Evolutionary conservation across 2,329 filamentous ascomycete genomes (phyloP).

Genomic region (Neofusicoccum sp.): DNA sequence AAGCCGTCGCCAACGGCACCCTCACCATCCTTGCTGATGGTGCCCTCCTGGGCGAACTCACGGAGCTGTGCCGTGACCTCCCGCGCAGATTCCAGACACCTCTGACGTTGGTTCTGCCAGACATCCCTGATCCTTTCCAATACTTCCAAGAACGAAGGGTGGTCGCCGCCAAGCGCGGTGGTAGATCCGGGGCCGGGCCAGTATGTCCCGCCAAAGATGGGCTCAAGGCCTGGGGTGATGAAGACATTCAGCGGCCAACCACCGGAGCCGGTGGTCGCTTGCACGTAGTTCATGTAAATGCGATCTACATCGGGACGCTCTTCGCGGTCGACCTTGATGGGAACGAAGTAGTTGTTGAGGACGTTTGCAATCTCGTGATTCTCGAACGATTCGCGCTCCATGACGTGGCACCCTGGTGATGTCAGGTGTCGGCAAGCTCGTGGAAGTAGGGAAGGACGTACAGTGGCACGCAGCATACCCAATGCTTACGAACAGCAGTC

Average conservation of each 20-base stretch:
- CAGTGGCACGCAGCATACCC: slow-evolving; percentile 96
- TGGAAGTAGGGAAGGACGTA: slow-evolving; percentile 45
- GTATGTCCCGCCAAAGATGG: slow-evolving; percentile 94
- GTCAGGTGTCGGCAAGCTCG: slow-evolving; percentile 7
- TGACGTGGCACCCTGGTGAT: slow-evolving; percentile 65
- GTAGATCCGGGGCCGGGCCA: slow-evolving; percentile 77
- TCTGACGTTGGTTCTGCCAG: slow-evolving; percentile 81
- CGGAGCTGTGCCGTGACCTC: slow-evolving; percentile 78
- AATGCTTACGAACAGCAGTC: slow-evolving; percentile 88
- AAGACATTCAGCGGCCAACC: slow-evolving; percentile 98
- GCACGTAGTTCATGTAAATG: slow-evolving; percentile 98
- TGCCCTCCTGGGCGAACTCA: slow-evolving; percentile 87
- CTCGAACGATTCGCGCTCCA: slow-evolving; percentile 88
- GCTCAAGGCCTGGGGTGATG: slow-evolving; percentile 85
- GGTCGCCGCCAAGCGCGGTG: slow-evolving; percentile 44
- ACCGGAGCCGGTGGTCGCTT: slow-evolving; percentile 83
- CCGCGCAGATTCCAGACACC: slow-evolving; percentile 78
- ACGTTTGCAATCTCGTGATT: slow-evolving; percentile 76
- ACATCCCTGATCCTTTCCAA: slow-evolving; percentile 70
- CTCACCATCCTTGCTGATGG: slow-evolving; percentile 46
- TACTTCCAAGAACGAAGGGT: slow-evolving; percentile 79
- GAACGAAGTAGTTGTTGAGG: slow-evolving; percentile 84
- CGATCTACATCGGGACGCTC: slow-evolving; percentile 91
- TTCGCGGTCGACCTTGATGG: slow-evolving; percentile 89
- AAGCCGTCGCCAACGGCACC: slow-evolving; percentile 62